Percentiles rank a stretch among this genome's conserved stretches.
These are phyloP conservation scores for Periconia digitata DNA, from an alignment of 2,329 filamentous ascomycete genomes.

Conservation along the genomic window DNA sequence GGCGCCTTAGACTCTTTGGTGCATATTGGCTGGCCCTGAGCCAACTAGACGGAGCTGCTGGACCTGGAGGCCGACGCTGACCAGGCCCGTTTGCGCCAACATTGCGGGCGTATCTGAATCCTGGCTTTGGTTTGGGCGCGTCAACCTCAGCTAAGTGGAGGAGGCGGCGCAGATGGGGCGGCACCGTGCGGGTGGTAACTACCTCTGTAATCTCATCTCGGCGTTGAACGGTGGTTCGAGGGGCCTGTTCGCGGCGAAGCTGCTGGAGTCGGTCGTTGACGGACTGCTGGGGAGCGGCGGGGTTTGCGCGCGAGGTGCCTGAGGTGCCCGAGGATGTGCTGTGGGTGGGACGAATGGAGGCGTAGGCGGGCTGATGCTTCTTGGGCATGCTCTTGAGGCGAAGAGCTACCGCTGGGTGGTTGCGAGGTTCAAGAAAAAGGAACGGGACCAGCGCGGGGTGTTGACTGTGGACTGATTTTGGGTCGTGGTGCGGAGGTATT, in stretches of 20 bases:
- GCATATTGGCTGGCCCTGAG: constrained; percentile 36
- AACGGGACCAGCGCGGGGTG: no score
- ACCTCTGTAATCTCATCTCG: constrained; percentile 47
- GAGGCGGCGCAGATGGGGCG: constrained; percentile 48
- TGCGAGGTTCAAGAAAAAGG: not conserved
- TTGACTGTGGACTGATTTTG: not conserved
- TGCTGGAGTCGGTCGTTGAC: constrained; percentile 53
- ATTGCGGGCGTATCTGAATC: constrained; percentile 24
- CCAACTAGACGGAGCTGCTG: constrained; percentile 52
- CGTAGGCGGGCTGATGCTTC: constrained; percentile 48
- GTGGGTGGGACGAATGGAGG: constrained; percentile 40
- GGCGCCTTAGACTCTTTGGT: constrained; percentile 19
- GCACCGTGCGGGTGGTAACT: constrained; percentile 47
- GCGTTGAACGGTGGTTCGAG: constrained; percentile 43
- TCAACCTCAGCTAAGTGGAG: constrained; percentile 50
- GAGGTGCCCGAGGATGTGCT: not conserved
- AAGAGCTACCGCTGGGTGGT: not conserved
- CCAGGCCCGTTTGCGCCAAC: constrained; percentile 20
- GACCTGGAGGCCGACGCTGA: constrained; percentile 44
- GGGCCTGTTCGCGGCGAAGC: constrained; percentile 47
- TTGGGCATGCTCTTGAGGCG: constrained; percentile 46
- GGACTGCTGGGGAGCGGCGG: constrained; percentile 18
- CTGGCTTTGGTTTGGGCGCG: constrained; percentile 48
- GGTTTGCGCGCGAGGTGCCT: constrained; percentile 17
- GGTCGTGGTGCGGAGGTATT: not conserved